Conservation (phyloP, 306 rosid genomes). For the Acmispon strigosus region DNA sequence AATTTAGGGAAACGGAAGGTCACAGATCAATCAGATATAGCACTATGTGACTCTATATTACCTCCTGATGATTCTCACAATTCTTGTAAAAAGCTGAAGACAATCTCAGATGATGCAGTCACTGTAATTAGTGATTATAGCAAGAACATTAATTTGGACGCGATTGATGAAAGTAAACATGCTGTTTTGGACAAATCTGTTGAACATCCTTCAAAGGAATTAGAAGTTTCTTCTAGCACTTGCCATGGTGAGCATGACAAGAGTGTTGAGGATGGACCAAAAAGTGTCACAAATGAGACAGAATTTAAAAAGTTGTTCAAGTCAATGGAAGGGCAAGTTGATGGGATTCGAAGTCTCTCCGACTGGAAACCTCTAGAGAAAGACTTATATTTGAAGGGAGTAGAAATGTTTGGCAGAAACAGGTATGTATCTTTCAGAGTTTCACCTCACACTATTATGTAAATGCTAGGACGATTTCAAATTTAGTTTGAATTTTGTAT, state of each 20-base stretch:
- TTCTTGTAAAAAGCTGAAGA: conserved; percentile 61
- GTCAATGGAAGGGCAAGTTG: conserved; percentile 30
- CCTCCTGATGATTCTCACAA: conserved; percentile 38
- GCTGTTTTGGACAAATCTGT: conserved; percentile 26
- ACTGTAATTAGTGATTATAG: conserved; percentile 31
- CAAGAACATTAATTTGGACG: conserved; percentile 23
- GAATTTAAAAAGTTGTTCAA: conserved; percentile 30
- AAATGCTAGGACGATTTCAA: neutral
- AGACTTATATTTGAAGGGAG: conserved; percentile 81
- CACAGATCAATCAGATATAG: conserved; percentile 28
- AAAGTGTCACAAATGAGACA: conserved; percentile 29
- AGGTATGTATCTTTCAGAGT: conserved; percentile 40
- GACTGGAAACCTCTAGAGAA: conserved; percentile 89
- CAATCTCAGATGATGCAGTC: conserved; percentile 41
- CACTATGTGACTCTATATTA: conserved; percentile 22
- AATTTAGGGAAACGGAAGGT: conserved; percentile 51
- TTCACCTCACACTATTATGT: neutral
- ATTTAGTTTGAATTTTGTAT: conserved; percentile 9
- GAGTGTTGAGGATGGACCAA: conserved; percentile 26
- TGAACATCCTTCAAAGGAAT: conserved; percentile 31
- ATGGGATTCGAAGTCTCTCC: conserved; percentile 30
- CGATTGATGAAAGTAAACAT: conserved; percentile 30
- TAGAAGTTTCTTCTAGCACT: conserved; percentile 32
- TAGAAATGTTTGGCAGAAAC: conserved; percentile 93
- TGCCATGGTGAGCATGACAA: conserved; percentile 33